Base-by-base conservation (phyloP, 345 rosid species). In the Rhodamnia argentea region DNA sequence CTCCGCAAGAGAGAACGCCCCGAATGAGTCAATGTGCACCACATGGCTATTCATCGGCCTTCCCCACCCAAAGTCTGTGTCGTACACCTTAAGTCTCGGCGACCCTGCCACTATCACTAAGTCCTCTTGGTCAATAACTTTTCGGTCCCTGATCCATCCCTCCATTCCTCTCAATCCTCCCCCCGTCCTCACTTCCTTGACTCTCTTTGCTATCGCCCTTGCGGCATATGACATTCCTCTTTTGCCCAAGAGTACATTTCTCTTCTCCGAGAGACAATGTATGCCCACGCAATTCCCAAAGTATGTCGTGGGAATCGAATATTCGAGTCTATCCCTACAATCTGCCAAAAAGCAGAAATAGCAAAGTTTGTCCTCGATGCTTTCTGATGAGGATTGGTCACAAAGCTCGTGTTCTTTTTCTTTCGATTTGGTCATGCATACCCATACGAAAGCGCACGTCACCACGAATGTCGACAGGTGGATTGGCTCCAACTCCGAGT, bases 41-140 rank as follows among this genome's bases (percentile, higher is more conserved):
- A 89, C 53, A 75, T 88, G 88, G 32, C 83, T 83, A 87, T 87
- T 92, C 52, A 18, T 87, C 2, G 89, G 90, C 86, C 83, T 91
- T 0, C 94, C 94, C 93, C 93, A 91, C 15, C 92, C 92, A 55
- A 92, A 92, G 85, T 92, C 90, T 4, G 85, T 59, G 3, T 87
- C 37, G 5, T 60, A 60, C 0, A 60, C 70, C 18, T 60, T 60
- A 3, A 13, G 37, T 60, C 20, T 60, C 10, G 93, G 90, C 14
- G 94, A 91, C 11, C 93, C 93, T 4, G 90, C 84, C 7, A 88
- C 88, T 10, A 57, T 18, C 62, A 87, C 51, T 3, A 84, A 20
- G 5, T 40, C 52, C 7, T 86, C 86, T 0, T 1, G 24, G 27
- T 59, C 70, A 59, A 0, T 0, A 26, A 59, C 5, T 26, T 59